Conservation (phyloP, 2,329 filamentous ascomycete species). For the Diaporthe sp. region DNA sequence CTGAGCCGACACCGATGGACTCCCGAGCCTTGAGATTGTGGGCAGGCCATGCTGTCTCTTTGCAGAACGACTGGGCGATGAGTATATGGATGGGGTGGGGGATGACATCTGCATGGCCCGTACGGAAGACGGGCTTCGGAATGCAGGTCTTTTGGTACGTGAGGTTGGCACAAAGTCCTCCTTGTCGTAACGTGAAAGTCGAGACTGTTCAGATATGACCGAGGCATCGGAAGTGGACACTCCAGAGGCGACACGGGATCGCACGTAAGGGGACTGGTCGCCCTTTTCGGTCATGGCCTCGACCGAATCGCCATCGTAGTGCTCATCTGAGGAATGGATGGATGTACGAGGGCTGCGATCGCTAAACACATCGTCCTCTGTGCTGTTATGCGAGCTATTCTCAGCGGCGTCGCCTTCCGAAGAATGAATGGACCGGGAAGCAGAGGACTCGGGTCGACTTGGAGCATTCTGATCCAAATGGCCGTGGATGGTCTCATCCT, state of each 20-base stretch:
- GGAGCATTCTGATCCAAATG: constrained; percentile 34
- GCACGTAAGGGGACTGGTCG: constrained; percentile 49
- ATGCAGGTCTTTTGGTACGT: constrained; percentile 73
- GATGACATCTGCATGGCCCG: constrained; percentile 81
- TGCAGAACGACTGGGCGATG: constrained; percentile 67
- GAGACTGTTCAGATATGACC: constrained; percentile 64
- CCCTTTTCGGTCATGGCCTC: constrained; percentile 41
- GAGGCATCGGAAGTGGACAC: constrained; percentile 51
- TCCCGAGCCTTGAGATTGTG: constrained; percentile 70
- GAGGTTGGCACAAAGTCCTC: constrained; percentile 66
- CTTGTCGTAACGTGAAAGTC: constrained; percentile 68
- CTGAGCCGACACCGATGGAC: constrained; percentile 64
- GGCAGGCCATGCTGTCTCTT: constrained; percentile 60
- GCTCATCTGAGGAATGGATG: constrained; percentile 62
- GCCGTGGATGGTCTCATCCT: constrained; percentile 38
- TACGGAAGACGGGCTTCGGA: constrained; percentile 78
- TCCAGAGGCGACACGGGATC: constrained; percentile 54
- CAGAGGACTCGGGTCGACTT: constrained; percentile 45
- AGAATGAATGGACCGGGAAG: constrained; percentile 44
- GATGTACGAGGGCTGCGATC: constrained; percentile 71
- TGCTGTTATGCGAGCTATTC: constrained; percentile 65
- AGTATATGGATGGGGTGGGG: constrained; percentile 69
- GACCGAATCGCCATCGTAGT: constrained; percentile 45
- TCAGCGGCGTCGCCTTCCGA: constrained; percentile 54
- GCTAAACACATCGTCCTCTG: constrained; percentile 72